Evolutionary conservation across 768 basidiomycete species (phyloP), one percentile per base, ranked within the genome.

Genomic region (Xerocomus potaroensis): DNA sequence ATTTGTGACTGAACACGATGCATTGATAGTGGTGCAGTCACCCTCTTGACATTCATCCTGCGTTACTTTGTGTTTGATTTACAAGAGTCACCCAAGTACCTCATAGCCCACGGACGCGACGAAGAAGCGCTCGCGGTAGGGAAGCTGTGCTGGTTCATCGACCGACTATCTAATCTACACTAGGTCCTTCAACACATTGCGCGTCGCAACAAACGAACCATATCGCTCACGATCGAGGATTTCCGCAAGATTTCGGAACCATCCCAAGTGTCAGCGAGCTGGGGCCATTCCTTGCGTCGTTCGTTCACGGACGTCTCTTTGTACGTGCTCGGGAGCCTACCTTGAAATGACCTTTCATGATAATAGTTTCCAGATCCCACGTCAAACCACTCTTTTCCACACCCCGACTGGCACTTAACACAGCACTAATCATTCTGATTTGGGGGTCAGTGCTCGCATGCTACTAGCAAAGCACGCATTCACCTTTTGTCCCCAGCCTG

Each of bases 71-170:
- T 82, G 21, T 81, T 84, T 51, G 74, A 72, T 49, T 67, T 83
- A 43, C 75, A 79, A 55, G 82, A 83, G 56, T 78, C 78, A 0
- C 75, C 81, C 8, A 83, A 83, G 54, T 84, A 75, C 61, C 71
- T 82, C 18, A 65, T 81, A 19, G 73, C 72, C 5, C 74, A 77
- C 55, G 79, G 79, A 21, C 72, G 73, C 33, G 80, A 84, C 53
- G 68, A 69, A 39, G 78, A 81, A 36, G 80, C 80, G 6, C 67
- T 83, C 39, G 63, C 67, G 50, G 75, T 74, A 51, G 26, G 24
- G 19, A 5, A 16, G 5, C 12, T 19, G 19, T 21, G 21, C 5
- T n/a, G 3, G 7, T 32, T n/a, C 1, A 23, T 37, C 0, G n/a
- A 18, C 43, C 41, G 22, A 44, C 33, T 43, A 15, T 35, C 21